Evolutionary conservation across 2,329 filamentous ascomycete species (phyloP).

Genomic region (Stemphylium vesicarium): DNA sequence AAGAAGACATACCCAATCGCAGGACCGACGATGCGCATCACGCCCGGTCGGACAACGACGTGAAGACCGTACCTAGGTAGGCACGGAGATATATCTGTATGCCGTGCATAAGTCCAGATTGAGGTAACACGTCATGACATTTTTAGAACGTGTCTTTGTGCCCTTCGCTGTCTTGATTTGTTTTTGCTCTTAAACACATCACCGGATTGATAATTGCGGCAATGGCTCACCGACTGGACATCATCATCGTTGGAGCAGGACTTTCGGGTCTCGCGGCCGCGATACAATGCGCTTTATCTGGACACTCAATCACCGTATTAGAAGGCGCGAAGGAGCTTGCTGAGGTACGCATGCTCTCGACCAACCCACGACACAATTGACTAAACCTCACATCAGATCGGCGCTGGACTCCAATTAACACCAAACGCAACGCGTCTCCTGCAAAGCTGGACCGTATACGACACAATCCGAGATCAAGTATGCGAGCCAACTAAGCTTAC

Average conservation of each 20-base stretch:
- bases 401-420: constrained; percentile 46
- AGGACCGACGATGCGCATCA: too few relatives aligned
- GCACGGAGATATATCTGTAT: too few relatives aligned
- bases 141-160: too few relatives aligned
- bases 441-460: constrained; percentile 58
- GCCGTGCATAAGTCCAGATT: too few relatives aligned
- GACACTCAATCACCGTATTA: constrained; percentile 51
- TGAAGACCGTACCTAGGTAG: too few relatives aligned
- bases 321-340: constrained; percentile 52
- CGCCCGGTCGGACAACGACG: too few relatives aligned
- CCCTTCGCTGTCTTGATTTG: too few relatives aligned
- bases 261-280: constrained; percentile 53
- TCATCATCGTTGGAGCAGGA: constrained; percentile 48
- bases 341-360: constrained; percentile 42
- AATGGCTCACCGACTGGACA: constrained; percentile 21
- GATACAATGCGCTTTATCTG: constrained; percentile 51
- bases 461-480: constrained; percentile 47
- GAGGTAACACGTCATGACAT: too few relatives aligned
- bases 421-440: constrained; percentile 57
- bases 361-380: not conserved
- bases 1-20: too few relatives aligned
- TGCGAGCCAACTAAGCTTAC: constrained; percentile 57
- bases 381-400: constrained; percentile 31
- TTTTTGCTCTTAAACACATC: too few relatives aligned
- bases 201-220: too few relatives aligned